Base-by-base conservation (phyloP, 192 early-diverging fungal genomes). In the Backusella morwellensis region DNA sequence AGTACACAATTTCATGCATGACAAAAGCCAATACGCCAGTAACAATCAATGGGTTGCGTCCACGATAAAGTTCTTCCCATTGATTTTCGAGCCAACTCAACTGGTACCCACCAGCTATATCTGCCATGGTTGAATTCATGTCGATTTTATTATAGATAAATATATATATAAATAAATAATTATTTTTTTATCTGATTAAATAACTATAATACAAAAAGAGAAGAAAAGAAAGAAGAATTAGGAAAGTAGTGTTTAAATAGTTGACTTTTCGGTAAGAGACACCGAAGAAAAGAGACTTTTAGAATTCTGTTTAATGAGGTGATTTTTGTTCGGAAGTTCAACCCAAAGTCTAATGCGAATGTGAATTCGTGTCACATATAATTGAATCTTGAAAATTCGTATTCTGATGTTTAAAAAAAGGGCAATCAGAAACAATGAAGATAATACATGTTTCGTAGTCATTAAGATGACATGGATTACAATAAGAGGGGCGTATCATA, bases 1-100 rank as follows among this genome's bases (percentile, higher is more conserved):
- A 97, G 85, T 95, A 97, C 72, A 96, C 94, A 47, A 94, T 66
- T 84, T 98, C 95, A 88, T 98, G 96, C 87, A 95, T 91, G 35
- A 90, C 35, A 81, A 98, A 96, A 42, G 93, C 85, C 47, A 96
- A 82, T 15, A 93, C 70, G 29, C 93, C 89, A 12, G 93, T 91
- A 36, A 90, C 90, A 52, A 95, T 56, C 66, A 88, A 80, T 75
- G 93, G 91, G 79, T 93, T 91, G 72, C 88, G 91, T 32, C 87
- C 92, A 32, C 88, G 90, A 59, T 92, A 94, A 67, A 92, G 2
- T 38, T 86, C 79, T 50, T 85, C 78, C 93, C 93, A 94, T 35
- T 86, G 70, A n/a, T 73, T 75, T 73, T 94, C 93, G 19, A 90
- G 52, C 74, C 77, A 88, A 41, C 2, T 75, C 7, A 75, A 69